A percentile compares a stretch with the other conserved stretches of the same genome.
phyloP scores from a whole-genome alignment of 2,329 filamentous ascomycete genomes.

The Dothideomycetes sp. region DNA sequence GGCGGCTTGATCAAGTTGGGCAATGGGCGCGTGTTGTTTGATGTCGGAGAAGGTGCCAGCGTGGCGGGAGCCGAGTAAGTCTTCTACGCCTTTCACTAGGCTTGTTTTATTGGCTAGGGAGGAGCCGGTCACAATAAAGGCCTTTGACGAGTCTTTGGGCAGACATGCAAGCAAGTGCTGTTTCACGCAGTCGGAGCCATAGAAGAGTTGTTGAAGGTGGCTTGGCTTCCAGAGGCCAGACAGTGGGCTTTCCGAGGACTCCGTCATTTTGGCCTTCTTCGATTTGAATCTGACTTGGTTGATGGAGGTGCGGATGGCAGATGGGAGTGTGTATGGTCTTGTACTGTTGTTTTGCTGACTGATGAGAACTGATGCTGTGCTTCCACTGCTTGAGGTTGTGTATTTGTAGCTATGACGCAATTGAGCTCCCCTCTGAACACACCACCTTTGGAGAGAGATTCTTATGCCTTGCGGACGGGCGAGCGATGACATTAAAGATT shows the following conservation, averaged over 20 bases:
- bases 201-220: slow-evolving; percentile 38
- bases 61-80: slow-evolving; percentile 33
- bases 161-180: slow-evolving; percentile 36
- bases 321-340: too few species aligned
- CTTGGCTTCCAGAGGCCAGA: slow-evolving; percentile 41
- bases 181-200: slow-evolving; percentile 36
- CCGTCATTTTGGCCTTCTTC: slow-evolving; percentile 23
- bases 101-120: slow-evolving; percentile 44
- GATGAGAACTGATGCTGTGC: background rate
- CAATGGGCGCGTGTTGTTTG: slow-evolving; percentile 44
- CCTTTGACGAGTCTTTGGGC: slow-evolving; percentile 35
- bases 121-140: slow-evolving; percentile 46
- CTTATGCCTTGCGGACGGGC: background rate
- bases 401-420: background rate
- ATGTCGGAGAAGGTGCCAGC: slow-evolving; percentile 46
- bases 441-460: background rate
- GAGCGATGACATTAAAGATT: background rate
- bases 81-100: slow-evolving; percentile 40
- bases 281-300: slow-evolving; percentile 20
- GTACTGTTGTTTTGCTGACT: too few species aligned
- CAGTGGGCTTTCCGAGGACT: slow-evolving; percentile 32
- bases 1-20: slow-evolving; percentile 41
- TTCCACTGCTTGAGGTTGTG: background rate
- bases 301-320: too few species aligned
- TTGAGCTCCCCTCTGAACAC: background rate